Percentiles rank a stretch among this genome's conserved stretches.
Evolutionary conservation across 495 filamentous ascomycete species (phyloP).

Genomic region (Lineolata rhizophorae): DNA sequence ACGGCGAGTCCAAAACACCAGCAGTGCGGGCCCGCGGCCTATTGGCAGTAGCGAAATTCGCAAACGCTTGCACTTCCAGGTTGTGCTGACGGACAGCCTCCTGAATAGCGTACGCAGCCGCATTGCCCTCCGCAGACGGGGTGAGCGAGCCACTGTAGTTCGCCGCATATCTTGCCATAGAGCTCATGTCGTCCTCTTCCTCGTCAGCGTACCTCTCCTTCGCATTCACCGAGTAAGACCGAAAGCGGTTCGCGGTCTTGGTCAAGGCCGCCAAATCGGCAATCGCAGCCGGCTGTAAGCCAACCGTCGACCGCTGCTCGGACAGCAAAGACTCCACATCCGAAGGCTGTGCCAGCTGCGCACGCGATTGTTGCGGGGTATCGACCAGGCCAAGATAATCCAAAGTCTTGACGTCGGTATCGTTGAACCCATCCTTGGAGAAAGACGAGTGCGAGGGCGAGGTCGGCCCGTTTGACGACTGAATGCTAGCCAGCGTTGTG

Average conservation of each 20-base stretch:
- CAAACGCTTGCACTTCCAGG: slow-evolving; percentile 78
- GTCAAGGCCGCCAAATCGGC: slow-evolving; percentile 53
- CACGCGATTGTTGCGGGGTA: slow-evolving; percentile 64
- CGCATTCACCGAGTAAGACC: slow-evolving; percentile 95
- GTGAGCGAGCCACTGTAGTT: slow-evolving; percentile 48
- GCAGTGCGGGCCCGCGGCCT: slow-evolving; percentile 77
- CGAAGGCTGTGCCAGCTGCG: slow-evolving; percentile 33
- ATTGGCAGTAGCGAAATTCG: slow-evolving; percentile 54
- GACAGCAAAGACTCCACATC: slow-evolving; percentile 31
- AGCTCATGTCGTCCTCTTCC: slow-evolving; percentile 58
- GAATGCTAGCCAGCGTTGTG: slow-evolving; percentile 69
- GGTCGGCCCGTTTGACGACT: slow-evolving; percentile 67
- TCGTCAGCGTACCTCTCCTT: slow-evolving; percentile 94
- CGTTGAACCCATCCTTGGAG: slow-evolving; percentile 65
- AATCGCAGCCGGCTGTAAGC: slow-evolving; percentile 40
- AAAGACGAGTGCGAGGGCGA: slow-evolving; percentile 82
- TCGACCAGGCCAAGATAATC: slow-evolving; percentile 92
- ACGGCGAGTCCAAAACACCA: slow-evolving; percentile 71
- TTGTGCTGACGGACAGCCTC: slow-evolving; percentile 88
- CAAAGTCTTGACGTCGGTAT: slow-evolving; percentile 80
- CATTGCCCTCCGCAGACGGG: slow-evolving; percentile 43
- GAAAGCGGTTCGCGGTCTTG: slow-evolving; percentile 66
- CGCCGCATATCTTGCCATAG: slow-evolving; percentile 27
- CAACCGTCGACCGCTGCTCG: slow-evolving; percentile 24
- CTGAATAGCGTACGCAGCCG: slow-evolving; percentile 53